Evolutionary conservation across 495 filamentous ascomycete genomes (phyloP).

Genomic region (Hypoxylon lenormandii): DNA sequence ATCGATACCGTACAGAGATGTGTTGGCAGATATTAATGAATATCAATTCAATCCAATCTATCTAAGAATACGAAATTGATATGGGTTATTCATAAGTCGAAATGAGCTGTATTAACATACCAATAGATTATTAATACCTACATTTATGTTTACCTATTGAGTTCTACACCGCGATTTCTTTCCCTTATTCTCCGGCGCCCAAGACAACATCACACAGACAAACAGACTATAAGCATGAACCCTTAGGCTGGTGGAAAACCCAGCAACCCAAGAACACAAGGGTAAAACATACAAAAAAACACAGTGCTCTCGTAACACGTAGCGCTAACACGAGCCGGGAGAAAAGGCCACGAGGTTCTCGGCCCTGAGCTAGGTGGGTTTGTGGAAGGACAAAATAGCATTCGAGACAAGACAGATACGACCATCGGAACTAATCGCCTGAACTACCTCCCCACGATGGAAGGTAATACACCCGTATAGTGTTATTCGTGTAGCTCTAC

Average conservation of each 20-base stretch:
- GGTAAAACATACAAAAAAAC: no score
- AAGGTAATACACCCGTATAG: conserved; percentile 7
- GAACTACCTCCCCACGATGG: conserved; percentile 16
- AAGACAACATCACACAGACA: no score
- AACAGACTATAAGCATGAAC: no score
- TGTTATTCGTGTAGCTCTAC: not conserved
- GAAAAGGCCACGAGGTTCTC: conserved; percentile 17
- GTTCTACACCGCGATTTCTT: no score
- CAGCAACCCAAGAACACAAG: no score
- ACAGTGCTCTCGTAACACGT: conserved; percentile 12
- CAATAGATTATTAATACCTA: no score
- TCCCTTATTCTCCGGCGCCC: no score
- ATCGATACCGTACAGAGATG: not conserved
- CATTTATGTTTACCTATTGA: no score
- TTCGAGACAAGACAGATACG: conserved; percentile 1
- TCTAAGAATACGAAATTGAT: no score
- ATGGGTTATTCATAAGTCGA: no score
- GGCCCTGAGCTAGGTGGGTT: not conserved
- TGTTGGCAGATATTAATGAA: not conserved
- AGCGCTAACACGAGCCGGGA: conserved; percentile 6
- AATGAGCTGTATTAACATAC: no score
- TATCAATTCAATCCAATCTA: not conserved
- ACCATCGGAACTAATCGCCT: not conserved
- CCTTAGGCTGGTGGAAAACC: no score
- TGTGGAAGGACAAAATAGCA: not conserved